Base-by-base conservation (phyloP, 768 basidiomycete genomes). In the Kwoniella heveanensis region DNA sequence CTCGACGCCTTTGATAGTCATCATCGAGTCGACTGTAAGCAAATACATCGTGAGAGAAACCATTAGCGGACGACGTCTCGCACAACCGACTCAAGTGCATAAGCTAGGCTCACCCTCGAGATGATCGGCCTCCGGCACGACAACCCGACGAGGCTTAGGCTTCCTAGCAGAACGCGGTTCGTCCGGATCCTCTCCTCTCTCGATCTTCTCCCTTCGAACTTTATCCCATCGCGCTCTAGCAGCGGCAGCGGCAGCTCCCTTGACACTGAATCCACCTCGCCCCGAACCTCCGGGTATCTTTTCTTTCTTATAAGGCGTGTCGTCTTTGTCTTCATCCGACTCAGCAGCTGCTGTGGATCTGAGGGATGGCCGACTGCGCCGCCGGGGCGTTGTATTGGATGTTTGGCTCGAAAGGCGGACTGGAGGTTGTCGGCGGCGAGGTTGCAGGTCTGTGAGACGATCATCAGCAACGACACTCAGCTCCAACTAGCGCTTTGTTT, bases 1-100 rank as follows among this genome's bases (percentile, higher is more conserved):
- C 5, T 86, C 84, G 67, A 86, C 83, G 10, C 89, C 91, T 37
- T 88, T 86, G 69, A 96, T 72, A 30, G 66, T 77, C 61, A 76
- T 63, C 22, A 63, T 72, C 22, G 68, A 63, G 32, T 57, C 64
- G 54, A 61, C 71, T 64, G 32, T 24, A 22, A 2, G 25, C 48
- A 19, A 55, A 24, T n/a, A n/a, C n/a, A n/a, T n/a, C n/a, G n/a
- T n/a, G n/a, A n/a, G n/a, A n/a, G n/a, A n/a, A n/a, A n/a, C n/a
- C n/a, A n/a, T n/a, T n/a, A n/a, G n/a, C n/a, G n/a, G n/a, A n/a
- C n/a, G n/a, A n/a, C n/a, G n/a, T n/a, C n/a, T n/a, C n/a, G n/a
- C n/a, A n/a, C n/a, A n/a, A n/a, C n/a, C n/a, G n/a, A n/a, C n/a
- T n/a, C 32, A 6, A 32, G 10, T 24, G 9, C 21, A 49, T n/a